Percentiles rank a stretch among this genome's conserved stretches.
phyloP scores from a whole-genome alignment of 2,329 filamentous ascomycete species.

The Trichoderma semiorbis region DNA sequence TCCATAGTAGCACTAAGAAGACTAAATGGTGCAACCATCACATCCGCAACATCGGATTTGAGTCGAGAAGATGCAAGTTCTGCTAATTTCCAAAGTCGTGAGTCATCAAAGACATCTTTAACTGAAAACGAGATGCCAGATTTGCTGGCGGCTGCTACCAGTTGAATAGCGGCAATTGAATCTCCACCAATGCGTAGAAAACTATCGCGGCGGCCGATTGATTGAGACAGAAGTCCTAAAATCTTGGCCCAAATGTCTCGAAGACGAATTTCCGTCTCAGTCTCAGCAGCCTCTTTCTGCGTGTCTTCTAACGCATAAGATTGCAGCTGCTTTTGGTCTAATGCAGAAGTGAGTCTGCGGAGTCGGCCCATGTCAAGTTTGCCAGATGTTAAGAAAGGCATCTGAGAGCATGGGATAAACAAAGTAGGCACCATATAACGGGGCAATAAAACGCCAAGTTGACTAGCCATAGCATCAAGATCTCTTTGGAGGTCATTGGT shows the following conservation, averaged over 20 bases:
- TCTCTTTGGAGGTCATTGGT: conserved; percentile 15
- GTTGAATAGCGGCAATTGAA: conserved; percentile 27
- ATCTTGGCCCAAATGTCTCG: conserved; percentile 21
- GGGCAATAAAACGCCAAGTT: conserved; percentile 18
- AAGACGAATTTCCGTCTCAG: neutral
- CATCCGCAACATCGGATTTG: neutral
- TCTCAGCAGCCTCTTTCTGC: neutral
- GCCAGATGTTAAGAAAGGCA: conserved; percentile 20
- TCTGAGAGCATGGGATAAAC: conserved; percentile 20
- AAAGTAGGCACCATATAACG: conserved; percentile 23
- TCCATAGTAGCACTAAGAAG: neutral
- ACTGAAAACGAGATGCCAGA: conserved; percentile 17
- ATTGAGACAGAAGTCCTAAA: neutral
- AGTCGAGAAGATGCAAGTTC: neutral
- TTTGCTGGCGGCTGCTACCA: neutral
- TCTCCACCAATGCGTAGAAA: conserved; percentile 33
- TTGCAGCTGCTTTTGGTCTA: neutral
- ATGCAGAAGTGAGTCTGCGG: neutral
- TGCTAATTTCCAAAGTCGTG: conserved; percentile 3
- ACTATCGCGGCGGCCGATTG: conserved; percentile 18
- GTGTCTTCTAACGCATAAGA: neutral
- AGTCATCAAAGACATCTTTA: conserved; percentile 8
- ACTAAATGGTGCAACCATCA: neutral
- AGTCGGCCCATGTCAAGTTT: conserved; percentile 19
- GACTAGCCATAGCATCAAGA: conserved; percentile 18